Conservation (phyloP, 768 basidiomycete genomes). For the Steccherinum ochraceum region DNA sequence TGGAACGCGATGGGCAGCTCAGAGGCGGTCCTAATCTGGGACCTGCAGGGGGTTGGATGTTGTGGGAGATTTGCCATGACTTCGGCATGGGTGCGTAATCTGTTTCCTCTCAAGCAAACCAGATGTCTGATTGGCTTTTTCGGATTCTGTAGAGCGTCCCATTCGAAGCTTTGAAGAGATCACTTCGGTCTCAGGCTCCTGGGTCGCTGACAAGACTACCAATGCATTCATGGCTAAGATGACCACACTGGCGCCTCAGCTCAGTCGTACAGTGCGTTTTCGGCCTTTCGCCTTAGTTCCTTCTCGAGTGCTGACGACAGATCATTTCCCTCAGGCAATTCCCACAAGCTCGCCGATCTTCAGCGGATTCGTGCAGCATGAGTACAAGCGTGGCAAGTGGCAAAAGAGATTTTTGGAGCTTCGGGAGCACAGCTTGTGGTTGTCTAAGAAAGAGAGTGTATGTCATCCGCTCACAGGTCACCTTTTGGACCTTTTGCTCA, state of each 20-base stretch:
- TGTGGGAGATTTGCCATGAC: constrained; percentile 86
- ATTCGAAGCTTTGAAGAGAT: constrained; percentile 84
- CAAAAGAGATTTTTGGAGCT: constrained; percentile 86
- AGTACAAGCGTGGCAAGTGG: constrained; percentile 93
- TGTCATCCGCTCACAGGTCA: constrained; percentile 23
- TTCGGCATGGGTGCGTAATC: constrained; percentile 81
- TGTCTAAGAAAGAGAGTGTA: constrained; percentile 88
- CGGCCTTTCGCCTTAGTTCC: constrained; percentile 1
- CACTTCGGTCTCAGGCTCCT: constrained; percentile 72
- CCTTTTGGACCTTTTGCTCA: no score
- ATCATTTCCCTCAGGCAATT: constrained; percentile 40
- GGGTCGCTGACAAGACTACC: constrained; percentile 78
- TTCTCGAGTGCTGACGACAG: constrained; percentile 10
- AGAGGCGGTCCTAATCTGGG: constrained; percentile 32
- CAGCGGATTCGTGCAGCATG: constrained; percentile 78
- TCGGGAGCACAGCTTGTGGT: constrained; percentile 77
- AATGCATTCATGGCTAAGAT: constrained; percentile 78
- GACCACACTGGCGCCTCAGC: constrained; percentile 54
- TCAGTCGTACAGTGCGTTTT: constrained; percentile 53
- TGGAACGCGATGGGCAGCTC: constrained; percentile 63
- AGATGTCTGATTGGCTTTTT: constrained; percentile 12
- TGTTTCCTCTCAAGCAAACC: no score
- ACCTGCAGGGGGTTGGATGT: constrained; percentile 71
- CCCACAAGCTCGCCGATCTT: constrained; percentile 38
- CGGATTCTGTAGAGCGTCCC: constrained; percentile 63